These are phyloP conservation scores for Exophiala sideris DNA, from an alignment of 2,329 filamentous ascomycete species.

Conservation along the genomic window DNA sequence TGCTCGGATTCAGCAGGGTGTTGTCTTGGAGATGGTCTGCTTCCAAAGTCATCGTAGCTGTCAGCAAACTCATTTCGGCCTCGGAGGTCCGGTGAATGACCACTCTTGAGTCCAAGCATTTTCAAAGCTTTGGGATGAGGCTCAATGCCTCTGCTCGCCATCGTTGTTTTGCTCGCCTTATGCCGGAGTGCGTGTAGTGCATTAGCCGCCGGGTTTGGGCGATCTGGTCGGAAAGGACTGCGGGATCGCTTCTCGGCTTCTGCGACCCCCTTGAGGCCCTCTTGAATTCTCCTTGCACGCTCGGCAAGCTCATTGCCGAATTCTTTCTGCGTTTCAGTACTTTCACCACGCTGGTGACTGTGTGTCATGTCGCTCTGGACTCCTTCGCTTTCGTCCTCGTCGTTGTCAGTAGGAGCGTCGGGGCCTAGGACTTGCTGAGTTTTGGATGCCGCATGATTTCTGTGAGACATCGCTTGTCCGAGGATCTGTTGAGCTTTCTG, in stretches of 20 bases:
- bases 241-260: conserved; percentile 43
- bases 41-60: conserved; percentile 9
- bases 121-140: conserved; percentile 38
- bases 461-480: conserved; percentile 36
- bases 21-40: conserved; percentile 9
- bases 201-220: conserved; percentile 33
- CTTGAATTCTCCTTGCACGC: conserved; percentile 46
- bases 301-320: conserved; percentile 49
- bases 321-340: conserved; percentile 49
- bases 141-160: conserved; percentile 32
- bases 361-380: conserved; percentile 44
- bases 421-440: conserved; percentile 23
- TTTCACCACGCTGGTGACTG: conserved; percentile 43
- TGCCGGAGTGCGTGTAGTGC: conserved; percentile 45
- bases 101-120: conserved; percentile 37
- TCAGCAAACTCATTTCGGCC: conserved; percentile 8
- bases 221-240: conserved; percentile 39
- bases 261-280: conserved; percentile 44
- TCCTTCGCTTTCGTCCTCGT: conserved; percentile 6
- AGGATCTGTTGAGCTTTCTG: conserved; percentile 38
- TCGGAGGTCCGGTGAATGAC: conserved; percentile 9
- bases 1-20: conserved; percentile 12
- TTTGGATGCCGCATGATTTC: conserved; percentile 27
- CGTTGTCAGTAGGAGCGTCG: conserved; percentile 13
- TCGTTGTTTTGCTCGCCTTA: conserved; percentile 37